Evolutionary conservation across 257 asterid genomes (phyloP).

Genomic region (Parsonsia alboflavescens): DNA sequence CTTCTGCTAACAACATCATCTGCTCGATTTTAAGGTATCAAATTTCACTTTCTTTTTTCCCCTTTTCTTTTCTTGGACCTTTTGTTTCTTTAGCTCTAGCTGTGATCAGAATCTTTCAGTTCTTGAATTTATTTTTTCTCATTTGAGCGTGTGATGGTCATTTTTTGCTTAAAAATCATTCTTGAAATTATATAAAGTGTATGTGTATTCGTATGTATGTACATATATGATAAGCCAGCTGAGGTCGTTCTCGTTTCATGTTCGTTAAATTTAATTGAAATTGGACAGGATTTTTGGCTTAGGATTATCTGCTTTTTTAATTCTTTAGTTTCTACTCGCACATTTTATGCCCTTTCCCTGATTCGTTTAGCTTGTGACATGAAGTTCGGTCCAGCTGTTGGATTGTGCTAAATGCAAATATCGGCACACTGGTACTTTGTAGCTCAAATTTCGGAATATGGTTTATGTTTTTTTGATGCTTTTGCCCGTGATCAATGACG

Average conservation of each 20-base stretch:
- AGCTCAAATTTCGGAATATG: background rate
- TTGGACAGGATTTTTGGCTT: background rate
- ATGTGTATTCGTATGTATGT: background rate
- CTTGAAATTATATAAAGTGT: background rate
- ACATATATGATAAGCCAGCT: background rate
- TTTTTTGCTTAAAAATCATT: background rate
- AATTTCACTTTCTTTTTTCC: no score
- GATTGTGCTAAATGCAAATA: background rate
- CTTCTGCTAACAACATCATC: background rate
- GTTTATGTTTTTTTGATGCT: background rate
- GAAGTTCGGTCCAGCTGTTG: background rate
- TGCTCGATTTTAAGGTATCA: slow-evolving; percentile 9
- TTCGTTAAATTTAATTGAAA: background rate
- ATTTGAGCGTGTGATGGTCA: background rate
- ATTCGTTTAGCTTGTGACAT: background rate
- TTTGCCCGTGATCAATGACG: background rate
- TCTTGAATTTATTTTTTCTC: background rate
- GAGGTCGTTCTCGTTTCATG: background rate
- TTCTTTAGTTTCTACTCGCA: background rate
- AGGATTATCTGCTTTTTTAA: background rate
- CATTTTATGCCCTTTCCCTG: background rate
- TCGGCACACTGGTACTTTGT: background rate
- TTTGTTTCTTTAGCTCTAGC: background rate
- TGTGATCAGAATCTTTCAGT: background rate
- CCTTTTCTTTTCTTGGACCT: background rate